Base-by-base conservation (phyloP, 2,329 filamentous ascomycete genomes). In the Clonostachys rhizophaga region DNA sequence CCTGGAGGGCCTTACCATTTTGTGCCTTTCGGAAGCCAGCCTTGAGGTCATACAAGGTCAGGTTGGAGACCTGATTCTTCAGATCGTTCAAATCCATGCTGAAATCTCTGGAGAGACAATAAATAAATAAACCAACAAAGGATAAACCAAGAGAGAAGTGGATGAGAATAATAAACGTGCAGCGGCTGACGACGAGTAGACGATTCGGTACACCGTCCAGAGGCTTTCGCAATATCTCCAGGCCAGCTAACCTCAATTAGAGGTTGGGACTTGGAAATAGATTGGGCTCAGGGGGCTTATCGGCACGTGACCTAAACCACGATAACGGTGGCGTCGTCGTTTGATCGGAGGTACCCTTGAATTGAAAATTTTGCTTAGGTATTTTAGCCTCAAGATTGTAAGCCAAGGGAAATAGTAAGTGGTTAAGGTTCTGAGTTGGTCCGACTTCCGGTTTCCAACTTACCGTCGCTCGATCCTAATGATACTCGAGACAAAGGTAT, bases 21-120 rank as follows among this genome's bases (percentile, higher is more conserved):
- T 96, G 91, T 50, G 95, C 89, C 70, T 96, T 96, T 57, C 91
- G 86, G 58, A 96, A 90, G 54, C 91, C 88, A 47, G 91, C 91
- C 75, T 96, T 96, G 74, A 96, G 65, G 70, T 96, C 91, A 76
- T 96, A 96, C 68, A 96, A 79, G 60, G 88, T 89, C 78, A 96
- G 78, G 74, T 94, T 95, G 74, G 86, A 86, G 69, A 96, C 90
- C 70, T 89, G 85, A 59, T 89, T 89, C 68, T 89, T 92, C 47
- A 96, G 69, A 62, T 78, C 89, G 70, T 85, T 86, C 66, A 95
- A 79, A 78, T 96, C 89, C 91, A 95, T 95, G 58, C 64, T 72
- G 67, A 53, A n/a, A 34, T 30, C 8, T 30, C 20, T 42, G 7
- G 36, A 34, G 18, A 16, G 35, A 34, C 18, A n/a, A 33, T 20